phyloP scores from a whole-genome alignment of 305 asterid genomes.

The Ilex paraguariensis region DNA sequence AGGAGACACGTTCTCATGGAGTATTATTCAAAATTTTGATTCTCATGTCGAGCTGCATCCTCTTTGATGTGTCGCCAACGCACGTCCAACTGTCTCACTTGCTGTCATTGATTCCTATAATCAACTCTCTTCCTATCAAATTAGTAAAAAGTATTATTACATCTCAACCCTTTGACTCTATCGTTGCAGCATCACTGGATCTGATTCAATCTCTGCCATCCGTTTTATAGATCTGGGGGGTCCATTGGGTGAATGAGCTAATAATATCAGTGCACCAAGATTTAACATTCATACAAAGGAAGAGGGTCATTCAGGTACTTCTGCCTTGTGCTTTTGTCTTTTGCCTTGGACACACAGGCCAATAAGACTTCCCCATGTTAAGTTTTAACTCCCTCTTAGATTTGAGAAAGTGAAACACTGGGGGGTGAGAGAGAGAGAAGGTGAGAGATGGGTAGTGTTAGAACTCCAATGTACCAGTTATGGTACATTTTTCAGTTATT shows the following conservation, averaged over 20 bases:
- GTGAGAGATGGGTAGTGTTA: slow-evolving; percentile 27
- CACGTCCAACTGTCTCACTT: slow-evolving; percentile 38
- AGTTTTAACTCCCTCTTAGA: slow-evolving; percentile 11
- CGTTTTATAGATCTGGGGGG: not conserved
- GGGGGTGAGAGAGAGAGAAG: not conserved
- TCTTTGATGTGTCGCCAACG: not conserved
- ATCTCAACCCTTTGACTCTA: not conserved
- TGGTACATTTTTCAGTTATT: slow-evolving; percentile 29
- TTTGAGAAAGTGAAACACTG: slow-evolving; percentile 2
- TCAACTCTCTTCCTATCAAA: slow-evolving; percentile 15
- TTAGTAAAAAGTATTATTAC: not conserved
- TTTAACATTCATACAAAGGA: not conserved
- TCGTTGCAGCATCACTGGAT: no score
- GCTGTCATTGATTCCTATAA: slow-evolving; percentile 16
- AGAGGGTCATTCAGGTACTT: slow-evolving; percentile 23
- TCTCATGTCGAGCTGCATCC: slow-evolving; percentile 12
- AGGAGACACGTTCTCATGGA: no score
- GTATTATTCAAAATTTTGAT: no score
- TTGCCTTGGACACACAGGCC: slow-evolving; percentile 9
- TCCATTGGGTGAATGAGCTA: not conserved
- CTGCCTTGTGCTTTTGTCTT: not conserved
- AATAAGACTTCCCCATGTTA: slow-evolving; percentile 14
- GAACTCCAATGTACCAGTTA: slow-evolving; percentile 20
- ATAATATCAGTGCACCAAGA: no score
- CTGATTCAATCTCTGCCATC: not conserved